Evolutionary conservation across 2,329 filamentous ascomycete genomes (phyloP).

Genomic region (Chaetothyriales sp.): DNA sequence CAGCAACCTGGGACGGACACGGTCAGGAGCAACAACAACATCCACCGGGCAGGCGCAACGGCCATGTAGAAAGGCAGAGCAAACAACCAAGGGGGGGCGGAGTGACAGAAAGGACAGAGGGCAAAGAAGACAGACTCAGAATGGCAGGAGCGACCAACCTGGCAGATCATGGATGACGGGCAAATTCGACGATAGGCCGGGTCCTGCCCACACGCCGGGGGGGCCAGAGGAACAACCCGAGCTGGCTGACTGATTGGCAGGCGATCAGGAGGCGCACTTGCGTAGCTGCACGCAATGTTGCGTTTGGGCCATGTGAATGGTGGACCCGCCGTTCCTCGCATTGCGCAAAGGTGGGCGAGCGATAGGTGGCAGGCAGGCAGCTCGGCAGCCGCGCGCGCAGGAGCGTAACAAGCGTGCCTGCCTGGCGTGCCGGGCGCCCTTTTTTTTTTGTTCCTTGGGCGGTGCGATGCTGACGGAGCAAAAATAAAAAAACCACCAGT

Average conservation of each 20-base stretch:
- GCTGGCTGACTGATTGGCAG: neutral
- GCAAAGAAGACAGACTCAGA: neutral
- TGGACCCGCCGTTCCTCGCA: neutral
- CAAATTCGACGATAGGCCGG: neutral
- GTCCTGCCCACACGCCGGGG: neutral
- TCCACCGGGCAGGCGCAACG: neutral
- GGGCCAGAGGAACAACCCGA: neutral
- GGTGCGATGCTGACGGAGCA: too few relatives aligned
- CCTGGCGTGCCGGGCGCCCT: too few relatives aligned
- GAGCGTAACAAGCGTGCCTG: too few relatives aligned
- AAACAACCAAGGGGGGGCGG: neutral
- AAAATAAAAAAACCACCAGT: too few relatives aligned
- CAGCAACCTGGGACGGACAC: neutral
- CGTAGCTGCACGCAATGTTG: conserved; percentile 1
- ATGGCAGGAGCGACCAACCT: neutral
- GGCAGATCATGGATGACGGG: neutral
- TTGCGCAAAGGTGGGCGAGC: conserved; percentile 1
- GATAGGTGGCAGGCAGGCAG: neutral
- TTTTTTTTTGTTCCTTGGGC: too few relatives aligned
- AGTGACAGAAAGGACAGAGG: neutral
- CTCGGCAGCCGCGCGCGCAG: neutral
- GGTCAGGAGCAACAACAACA: neutral
- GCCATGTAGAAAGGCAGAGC: neutral
- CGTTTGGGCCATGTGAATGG: neutral
- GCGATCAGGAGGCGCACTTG: conserved; percentile 1